phyloP scores from a whole-genome alignment of 1,139 yeast species.

The Debaryomyces nepalensis region DNA sequence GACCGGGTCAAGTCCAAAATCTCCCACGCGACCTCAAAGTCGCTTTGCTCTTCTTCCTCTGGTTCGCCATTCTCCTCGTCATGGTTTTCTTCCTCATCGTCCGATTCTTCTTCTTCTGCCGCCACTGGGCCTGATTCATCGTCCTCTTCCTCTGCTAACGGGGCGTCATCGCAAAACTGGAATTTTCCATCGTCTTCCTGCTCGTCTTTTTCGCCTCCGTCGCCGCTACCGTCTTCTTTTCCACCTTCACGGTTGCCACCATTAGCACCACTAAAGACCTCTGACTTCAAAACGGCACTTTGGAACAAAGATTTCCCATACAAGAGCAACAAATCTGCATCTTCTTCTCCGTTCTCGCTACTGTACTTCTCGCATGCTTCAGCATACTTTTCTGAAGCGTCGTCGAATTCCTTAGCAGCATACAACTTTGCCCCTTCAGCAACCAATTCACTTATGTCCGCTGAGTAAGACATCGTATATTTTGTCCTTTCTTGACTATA shows the following conservation, averaged over 20 bases:
- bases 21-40: constrained; percentile 89
- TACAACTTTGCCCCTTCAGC: constrained; percentile 65
- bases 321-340: constrained; percentile 71
- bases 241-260: constrained; percentile 24
- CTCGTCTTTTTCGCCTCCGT: constrained; percentile 24
- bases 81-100: constrained; percentile 37
- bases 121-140: constrained; percentile 34
- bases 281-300: constrained; percentile 74
- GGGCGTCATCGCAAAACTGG: constrained; percentile 59
- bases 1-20: constrained; percentile 76
- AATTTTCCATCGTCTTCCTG: constrained; percentile 44
- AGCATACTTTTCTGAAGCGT: constrained; percentile 73
- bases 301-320: constrained; percentile 85
- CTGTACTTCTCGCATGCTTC: constrained; percentile 69
- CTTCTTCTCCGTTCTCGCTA: constrained; percentile 55
- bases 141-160: constrained; percentile 52
- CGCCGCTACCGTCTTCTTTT: constrained; percentile 26
- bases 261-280: constrained; percentile 71
- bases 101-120: constrained; percentile 37
- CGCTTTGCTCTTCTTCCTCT: constrained; percentile 61
- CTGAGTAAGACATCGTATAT: constrained; percentile 26
- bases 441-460: constrained; percentile 49
- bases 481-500: not conserved
- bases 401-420: constrained; percentile 66
- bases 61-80: constrained; percentile 32